Evolutionary conservation across 2,329 filamentous ascomycete species (phyloP).

Genomic region (Geoglossum cookeanum): DNA sequence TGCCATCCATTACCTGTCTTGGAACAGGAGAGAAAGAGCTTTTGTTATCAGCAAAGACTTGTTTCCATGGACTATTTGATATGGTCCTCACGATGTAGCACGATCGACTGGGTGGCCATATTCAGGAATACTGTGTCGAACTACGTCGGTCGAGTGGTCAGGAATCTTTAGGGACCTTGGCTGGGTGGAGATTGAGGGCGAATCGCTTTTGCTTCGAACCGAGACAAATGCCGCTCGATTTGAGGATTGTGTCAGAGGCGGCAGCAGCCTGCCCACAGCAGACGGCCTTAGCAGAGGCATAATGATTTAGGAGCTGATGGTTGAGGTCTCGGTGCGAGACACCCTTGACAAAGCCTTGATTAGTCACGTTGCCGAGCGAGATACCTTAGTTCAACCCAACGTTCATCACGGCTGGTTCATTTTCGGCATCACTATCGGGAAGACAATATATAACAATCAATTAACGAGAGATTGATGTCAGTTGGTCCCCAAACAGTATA

Average conservation of each 20-base stretch:
- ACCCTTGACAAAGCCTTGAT: background rate
- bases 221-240: background rate
- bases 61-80: background rate
- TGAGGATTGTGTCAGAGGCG: conserved; percentile 23
- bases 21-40: conserved; percentile 86
- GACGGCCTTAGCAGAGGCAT: conserved; percentile 51
- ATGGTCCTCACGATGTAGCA: conserved; percentile 58
- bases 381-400: too few species aligned
- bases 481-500: background rate
- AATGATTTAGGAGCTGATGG: conserved; percentile 9
- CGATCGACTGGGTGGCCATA: conserved; percentile 69
- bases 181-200: conserved; percentile 17
- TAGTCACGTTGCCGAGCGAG: background rate
- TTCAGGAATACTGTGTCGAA: conserved; percentile 50
- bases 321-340: background rate
- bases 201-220: conserved; percentile 11
- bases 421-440: background rate
- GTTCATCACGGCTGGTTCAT: background rate
- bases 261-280: conserved; percentile 32
- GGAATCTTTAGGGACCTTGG: conserved; percentile 31
- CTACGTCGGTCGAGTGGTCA: conserved; percentile 28
- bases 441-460: background rate
- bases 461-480: background rate
- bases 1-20: conserved; percentile 76
- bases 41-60: conserved; percentile 10